These are phyloP conservation scores for Spergularia marina DNA, from an alignment of 148 eudicot genomes.

Conservation along the genomic window DNA sequence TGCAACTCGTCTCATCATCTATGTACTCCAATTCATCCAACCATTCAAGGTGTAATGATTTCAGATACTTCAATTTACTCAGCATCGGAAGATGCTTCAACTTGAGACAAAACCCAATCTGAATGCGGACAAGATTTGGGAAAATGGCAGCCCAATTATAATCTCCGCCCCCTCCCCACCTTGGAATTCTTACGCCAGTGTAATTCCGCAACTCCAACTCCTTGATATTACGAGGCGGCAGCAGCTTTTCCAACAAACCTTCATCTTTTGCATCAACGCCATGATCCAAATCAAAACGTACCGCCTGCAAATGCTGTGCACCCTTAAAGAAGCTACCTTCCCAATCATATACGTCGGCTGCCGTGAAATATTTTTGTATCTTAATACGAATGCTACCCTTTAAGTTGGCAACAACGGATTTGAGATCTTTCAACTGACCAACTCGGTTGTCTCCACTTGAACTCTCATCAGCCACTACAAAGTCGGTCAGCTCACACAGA, in stretches of 20 bases:
- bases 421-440: constrained; percentile 6
- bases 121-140: constrained; percentile 9
- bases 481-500: neutral
- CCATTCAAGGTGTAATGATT: neutral
- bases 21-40: constrained; percentile 16
- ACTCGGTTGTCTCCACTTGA: neutral
- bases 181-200: neutral
- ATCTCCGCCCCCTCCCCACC: neutral
- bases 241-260: neutral
- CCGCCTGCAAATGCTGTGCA: neutral
- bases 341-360: neutral
- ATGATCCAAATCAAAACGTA: neutral
- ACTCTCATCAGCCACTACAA: constrained; percentile 1
- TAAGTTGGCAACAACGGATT: neutral
- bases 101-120: neutral
- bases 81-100: constrained; percentile 1
- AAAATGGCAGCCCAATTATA: constrained; percentile 1
- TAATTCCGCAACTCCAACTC: neutral
- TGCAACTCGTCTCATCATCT: neutral
- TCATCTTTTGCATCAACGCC: neutral
- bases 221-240: neutral
- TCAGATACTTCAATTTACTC: constrained; percentile 4
- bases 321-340: neutral
- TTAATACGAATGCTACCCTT: neutral
- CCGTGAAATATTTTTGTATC: neutral